Evolutionary conservation across 2,329 filamentous ascomycete species (phyloP).

Genomic region (Colletotrichum tabaci): DNA sequence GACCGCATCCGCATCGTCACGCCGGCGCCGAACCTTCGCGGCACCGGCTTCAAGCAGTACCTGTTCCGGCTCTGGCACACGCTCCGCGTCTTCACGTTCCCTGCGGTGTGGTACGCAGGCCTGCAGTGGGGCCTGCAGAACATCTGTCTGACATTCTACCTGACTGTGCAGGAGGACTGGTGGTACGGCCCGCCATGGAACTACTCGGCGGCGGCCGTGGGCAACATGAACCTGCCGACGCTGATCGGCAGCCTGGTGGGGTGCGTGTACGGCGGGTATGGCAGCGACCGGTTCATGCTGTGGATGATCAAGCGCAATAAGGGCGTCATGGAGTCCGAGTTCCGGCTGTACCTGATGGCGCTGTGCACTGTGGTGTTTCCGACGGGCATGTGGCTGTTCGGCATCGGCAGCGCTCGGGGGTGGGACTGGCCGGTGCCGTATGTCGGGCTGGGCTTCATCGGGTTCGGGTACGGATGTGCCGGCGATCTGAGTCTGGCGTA

Average conservation of each 20-base stretch:
- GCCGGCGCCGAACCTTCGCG: constrained; percentile 67
- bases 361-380: constrained; percentile 66
- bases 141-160: constrained; percentile 72
- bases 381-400: constrained; percentile 67
- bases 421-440: constrained; percentile 70
- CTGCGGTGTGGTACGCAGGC: constrained; percentile 70
- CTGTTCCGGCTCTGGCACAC: constrained; percentile 67
- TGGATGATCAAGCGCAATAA: constrained; percentile 68
- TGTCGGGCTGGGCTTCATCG: constrained; percentile 69
- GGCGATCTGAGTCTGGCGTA: constrained; percentile 71
- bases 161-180: constrained; percentile 70
- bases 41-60: constrained; percentile 69
- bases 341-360: constrained; percentile 66
- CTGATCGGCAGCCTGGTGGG: constrained; percentile 69
- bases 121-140: constrained; percentile 73
- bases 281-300: constrained; percentile 69
- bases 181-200: constrained; percentile 69
- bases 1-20: constrained; percentile 70
- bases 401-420: constrained; percentile 64
- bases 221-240: constrained; percentile 71
- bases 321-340: constrained; percentile 70
- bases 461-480: constrained; percentile 72
- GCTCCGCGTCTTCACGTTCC: constrained; percentile 70
- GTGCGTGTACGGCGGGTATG: constrained; percentile 70
- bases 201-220: constrained; percentile 67